These are phyloP conservation scores for Candida berthetii DNA, from an alignment of 805 yeast genomes.

Conservation along the genomic window DNA sequence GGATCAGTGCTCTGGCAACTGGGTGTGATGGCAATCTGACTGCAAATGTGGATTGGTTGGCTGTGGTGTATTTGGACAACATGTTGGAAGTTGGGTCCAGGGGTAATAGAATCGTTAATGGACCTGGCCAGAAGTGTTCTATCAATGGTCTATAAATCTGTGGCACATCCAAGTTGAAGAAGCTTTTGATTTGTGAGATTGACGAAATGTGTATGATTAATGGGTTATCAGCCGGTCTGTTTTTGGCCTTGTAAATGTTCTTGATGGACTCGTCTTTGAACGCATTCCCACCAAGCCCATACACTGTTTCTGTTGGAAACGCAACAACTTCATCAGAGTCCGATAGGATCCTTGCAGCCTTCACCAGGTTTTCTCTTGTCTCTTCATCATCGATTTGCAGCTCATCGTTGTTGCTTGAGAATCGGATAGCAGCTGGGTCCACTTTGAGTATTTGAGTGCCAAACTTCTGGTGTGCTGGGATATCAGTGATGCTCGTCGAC, in stretches of 20 bases:
- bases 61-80: constrained; percentile 74
- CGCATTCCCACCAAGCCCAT: constrained; percentile 91
- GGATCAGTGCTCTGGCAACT: constrained; percentile 85
- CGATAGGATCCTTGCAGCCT: constrained; percentile 54
- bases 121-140: constrained; percentile 90
- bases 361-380: constrained; percentile 42
- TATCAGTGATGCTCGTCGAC: too few relatives aligned
- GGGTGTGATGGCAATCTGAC: constrained; percentile 85
- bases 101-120: constrained; percentile 82
- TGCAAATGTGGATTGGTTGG: constrained; percentile 85
- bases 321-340: constrained; percentile 63
- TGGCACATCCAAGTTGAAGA: constrained; percentile 56
- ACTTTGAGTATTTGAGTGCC: constrained; percentile 11
- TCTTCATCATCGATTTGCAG: constrained; percentile 45
- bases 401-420: constrained; percentile 8
- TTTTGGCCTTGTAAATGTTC: constrained; percentile 81
- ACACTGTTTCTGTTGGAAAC: constrained; percentile 96
- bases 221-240: constrained; percentile 94
- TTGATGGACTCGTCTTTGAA: constrained; percentile 64
- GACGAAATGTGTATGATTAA: constrained; percentile 87
- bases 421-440: constrained; percentile 12
- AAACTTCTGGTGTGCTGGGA: too few relatives aligned
- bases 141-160: constrained; percentile 58
- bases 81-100: constrained; percentile 35
- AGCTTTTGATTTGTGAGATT: constrained; percentile 57